These are phyloP conservation scores for Metschnikowia henanensis DNA, from an alignment of 805 yeast genomes.

Conservation along the genomic window DNA sequence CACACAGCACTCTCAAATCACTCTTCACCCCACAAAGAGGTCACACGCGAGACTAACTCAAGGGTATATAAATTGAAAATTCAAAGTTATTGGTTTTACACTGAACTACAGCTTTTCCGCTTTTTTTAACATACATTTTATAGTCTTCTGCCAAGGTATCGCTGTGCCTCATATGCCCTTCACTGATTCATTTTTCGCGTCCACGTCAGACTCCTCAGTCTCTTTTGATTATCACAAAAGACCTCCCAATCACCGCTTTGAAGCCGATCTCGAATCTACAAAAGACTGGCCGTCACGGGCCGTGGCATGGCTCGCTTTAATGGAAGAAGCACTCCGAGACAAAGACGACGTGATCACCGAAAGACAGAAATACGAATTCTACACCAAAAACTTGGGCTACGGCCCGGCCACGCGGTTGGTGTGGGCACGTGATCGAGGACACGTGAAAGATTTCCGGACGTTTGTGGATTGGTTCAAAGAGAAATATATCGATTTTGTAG, in stretches of 20 bases:
- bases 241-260: conserved; percentile 3
- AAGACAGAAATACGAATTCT: conserved; percentile 3
- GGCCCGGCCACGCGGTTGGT: conserved; percentile 6
- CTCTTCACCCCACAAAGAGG: too few relatives aligned
- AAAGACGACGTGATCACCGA: conserved; percentile 1
- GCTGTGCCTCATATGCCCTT: too few relatives aligned
- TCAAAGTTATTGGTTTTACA: too few relatives aligned
- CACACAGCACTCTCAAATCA: too few relatives aligned
- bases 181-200: too few relatives aligned
- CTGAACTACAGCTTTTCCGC: too few relatives aligned
- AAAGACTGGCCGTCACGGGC: conserved; percentile 8
- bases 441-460: conserved; percentile 4
- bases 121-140: too few relatives aligned
- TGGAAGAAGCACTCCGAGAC: conserved; percentile 1
- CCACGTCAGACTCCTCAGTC: neutral
- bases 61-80: too few relatives aligned
- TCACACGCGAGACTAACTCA: too few relatives aligned
- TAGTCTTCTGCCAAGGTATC: too few relatives aligned
- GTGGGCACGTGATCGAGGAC: conserved; percentile 8
- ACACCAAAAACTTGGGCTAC: conserved; percentile 5
- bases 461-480: conserved; percentile 6
- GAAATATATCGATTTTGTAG: conserved; percentile 5
- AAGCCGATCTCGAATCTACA: conserved; percentile 5
- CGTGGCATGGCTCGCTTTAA: conserved; percentile 10
- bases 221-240: too few relatives aligned